Evolutionary conservation across 345 rosid genomes (phyloP).

Genomic region (Eucalyptus victrix): DNA sequence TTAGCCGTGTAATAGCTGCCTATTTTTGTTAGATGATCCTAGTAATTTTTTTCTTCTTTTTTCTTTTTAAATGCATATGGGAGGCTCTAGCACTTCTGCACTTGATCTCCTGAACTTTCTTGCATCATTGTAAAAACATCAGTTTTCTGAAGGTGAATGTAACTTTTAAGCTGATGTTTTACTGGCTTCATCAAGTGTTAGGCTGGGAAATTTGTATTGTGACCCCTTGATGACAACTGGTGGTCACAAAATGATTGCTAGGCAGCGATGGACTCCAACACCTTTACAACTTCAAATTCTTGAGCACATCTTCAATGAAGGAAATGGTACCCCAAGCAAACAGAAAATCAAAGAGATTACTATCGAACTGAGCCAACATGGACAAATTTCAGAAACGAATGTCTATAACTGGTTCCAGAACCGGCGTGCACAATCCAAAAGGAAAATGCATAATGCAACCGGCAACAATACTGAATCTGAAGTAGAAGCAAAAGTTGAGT

Average conservation of each 20-base stretch:
- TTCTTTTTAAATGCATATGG: neutral
- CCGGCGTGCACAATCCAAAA: constrained; percentile 87
- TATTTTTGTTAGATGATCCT: neutral
- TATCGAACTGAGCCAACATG: constrained; percentile 77
- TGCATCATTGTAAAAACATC: neutral
- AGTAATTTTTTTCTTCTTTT: neutral
- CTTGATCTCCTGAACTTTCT: neutral
- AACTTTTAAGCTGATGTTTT: neutral
- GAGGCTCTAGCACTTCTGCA: neutral
- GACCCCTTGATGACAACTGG: constrained; percentile 50
- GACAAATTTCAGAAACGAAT: constrained; percentile 82
- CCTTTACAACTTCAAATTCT: constrained; percentile 86
- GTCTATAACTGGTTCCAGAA: constrained; percentile 97
- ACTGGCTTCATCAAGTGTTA: constrained; percentile 23
- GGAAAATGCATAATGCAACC: constrained; percentile 48
- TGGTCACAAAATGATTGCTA: constrained; percentile 77
- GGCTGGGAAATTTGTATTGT: constrained; percentile 60
- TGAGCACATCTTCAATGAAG: constrained; percentile 83
- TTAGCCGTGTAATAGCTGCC: neutral
- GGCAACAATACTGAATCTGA: constrained; percentile 69
- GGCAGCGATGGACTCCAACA: constrained; percentile 96
- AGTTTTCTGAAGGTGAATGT: neutral
- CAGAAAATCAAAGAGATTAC: constrained; percentile 94
- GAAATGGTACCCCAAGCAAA: constrained; percentile 92
- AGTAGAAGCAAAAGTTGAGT: constrained; percentile 76